Evolutionary conservation across 1,139 yeast species (phyloP), one percentile per base, ranked within the genome.

Genomic region (Suhomyces choctaworum): DNA sequence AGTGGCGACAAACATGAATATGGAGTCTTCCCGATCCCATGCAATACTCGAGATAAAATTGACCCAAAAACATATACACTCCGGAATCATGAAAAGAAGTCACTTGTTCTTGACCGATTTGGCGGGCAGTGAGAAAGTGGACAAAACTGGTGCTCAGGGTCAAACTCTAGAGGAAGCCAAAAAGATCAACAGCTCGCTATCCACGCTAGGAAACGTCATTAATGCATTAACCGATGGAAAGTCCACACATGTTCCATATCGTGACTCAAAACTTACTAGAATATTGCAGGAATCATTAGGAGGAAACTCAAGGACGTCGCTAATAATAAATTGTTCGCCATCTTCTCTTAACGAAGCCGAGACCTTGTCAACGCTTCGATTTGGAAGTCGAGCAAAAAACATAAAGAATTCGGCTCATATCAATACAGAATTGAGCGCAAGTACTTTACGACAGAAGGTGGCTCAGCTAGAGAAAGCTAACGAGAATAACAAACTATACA

Each of bases 61-160:
- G 12, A 64, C 75, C 12, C 92, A 84, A 52, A 80, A 75, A 48
- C 72, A 73, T 44, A 47, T 71, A n/a, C 60, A 58, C 9, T 70
- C 76, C 16, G 87, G 83, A 3, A 66, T 76, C 9, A 67, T 75
- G 27, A 85, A 81, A 52, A 70, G 75, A 28, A 82, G 89, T n/a
- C 79, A 72, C 42, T 66, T 89, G 37, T 85, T 82, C 50, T 62
- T 89, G 33, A 94, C 88, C 8, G 97, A 89, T 62, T 68, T 89
- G 44, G 96, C 96, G 0, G 96, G 96, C 3, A 81, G 92, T 26
- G 96, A 89, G 58, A 86, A 85, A 55, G 80, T 86, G n/a, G 81
- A 80, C 37, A 85, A 82, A 48, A 80, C 95, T 0, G 92, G 94
- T 3, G 94, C 89, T 1, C 62, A 77, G 2, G 94, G 92, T 1